These are phyloP conservation scores for Metschnikowia amazonensis DNA, from an alignment of 805 yeast genomes.

Conservation along the genomic window DNA sequence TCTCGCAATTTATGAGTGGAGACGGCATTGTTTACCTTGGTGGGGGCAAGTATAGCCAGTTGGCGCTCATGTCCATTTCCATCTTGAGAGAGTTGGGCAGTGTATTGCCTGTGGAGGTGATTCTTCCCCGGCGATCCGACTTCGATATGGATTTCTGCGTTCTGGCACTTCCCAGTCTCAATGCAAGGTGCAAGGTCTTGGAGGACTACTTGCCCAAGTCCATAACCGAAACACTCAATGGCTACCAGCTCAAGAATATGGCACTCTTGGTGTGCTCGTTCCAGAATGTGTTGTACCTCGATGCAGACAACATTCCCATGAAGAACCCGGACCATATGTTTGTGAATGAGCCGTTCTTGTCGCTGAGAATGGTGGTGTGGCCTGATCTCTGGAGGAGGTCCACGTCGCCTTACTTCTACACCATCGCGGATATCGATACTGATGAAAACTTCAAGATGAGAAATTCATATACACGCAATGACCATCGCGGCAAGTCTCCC, in stretches of 20 bases:
- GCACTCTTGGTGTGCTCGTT: conserved; percentile 38
- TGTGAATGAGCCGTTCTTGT: conserved; percentile 30
- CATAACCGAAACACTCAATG: conserved; percentile 19
- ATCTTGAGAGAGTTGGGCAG: conserved; percentile 32
- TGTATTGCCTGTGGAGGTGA: conserved; percentile 35
- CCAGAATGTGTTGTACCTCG: conserved; percentile 33
- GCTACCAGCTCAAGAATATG: conserved; percentile 35
- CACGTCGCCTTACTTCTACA: conserved; percentile 35
- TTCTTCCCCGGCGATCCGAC: conserved; percentile 31
- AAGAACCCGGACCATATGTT: conserved; percentile 36
- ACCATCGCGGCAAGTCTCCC: conserved; percentile 23
- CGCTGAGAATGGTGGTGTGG: conserved; percentile 32
- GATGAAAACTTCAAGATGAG: conserved; percentile 22
- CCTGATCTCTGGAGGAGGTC: conserved; percentile 43
- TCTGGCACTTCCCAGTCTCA: conserved; percentile 28
- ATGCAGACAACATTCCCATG: conserved; percentile 38
- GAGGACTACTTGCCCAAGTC: conserved; percentile 36
- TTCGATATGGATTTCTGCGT: conserved; percentile 34
- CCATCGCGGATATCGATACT: conserved; percentile 28
- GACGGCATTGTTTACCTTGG: conserved; percentile 41
- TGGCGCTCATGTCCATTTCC: conserved; percentile 33
- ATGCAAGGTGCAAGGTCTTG: conserved; percentile 43
- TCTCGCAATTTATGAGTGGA: conserved; percentile 28
- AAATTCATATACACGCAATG: conserved; percentile 27
- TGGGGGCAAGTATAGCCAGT: conserved; percentile 34